Evolutionary conservation across 2,329 filamentous ascomycete genomes (phyloP).

Genomic region (Exophiala dermatitidis): DNA sequence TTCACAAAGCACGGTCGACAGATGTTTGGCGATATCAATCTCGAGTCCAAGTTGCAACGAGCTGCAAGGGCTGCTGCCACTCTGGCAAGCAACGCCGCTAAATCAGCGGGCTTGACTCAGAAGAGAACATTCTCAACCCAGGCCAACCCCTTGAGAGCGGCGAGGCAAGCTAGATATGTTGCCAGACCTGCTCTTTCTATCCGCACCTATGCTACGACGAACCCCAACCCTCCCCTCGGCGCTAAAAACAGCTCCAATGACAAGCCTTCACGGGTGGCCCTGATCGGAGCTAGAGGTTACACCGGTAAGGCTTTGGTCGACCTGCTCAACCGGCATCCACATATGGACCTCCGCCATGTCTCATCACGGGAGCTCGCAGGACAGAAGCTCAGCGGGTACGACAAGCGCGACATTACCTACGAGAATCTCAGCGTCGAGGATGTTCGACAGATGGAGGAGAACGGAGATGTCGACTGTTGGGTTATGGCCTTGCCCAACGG

Average conservation of each 20-base stretch:
- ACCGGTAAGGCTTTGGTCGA: conserved; percentile 86
- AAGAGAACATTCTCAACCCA: conserved; percentile 61
- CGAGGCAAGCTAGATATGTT: conserved; percentile 14
- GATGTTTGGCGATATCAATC: conserved; percentile 83
- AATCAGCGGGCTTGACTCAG: conserved; percentile 45
- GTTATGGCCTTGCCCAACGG: conserved; percentile 95
- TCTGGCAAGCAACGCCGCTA: conserved; percentile 39
- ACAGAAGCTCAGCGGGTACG: conserved; percentile 79
- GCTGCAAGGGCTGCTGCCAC: conserved; percentile 64
- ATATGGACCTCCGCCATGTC: conserved; percentile 84
- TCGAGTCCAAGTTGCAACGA: conserved; percentile 74
- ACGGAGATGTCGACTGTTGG: conserved; percentile 86
- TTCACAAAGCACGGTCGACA: conserved; percentile 74
- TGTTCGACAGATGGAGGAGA: conserved; percentile 73
- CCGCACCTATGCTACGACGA: conserved; percentile 50
- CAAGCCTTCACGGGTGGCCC: conserved; percentile 68
- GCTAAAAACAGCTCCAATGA: conserved; percentile 81
- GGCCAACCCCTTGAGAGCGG: conserved; percentile 34
- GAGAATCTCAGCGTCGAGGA: conserved; percentile 85
- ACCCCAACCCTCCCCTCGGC: conserved; percentile 84
- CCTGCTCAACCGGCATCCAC: conserved; percentile 77
- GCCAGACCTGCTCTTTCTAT: conserved; percentile 30
- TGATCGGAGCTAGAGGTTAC: conserved; percentile 89
- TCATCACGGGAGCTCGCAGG: conserved; percentile 89
- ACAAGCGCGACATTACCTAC: conserved; percentile 85